Conservation (phyloP, 2,329 filamentous ascomycete species). For the Juglanconis oblonga region DNA sequence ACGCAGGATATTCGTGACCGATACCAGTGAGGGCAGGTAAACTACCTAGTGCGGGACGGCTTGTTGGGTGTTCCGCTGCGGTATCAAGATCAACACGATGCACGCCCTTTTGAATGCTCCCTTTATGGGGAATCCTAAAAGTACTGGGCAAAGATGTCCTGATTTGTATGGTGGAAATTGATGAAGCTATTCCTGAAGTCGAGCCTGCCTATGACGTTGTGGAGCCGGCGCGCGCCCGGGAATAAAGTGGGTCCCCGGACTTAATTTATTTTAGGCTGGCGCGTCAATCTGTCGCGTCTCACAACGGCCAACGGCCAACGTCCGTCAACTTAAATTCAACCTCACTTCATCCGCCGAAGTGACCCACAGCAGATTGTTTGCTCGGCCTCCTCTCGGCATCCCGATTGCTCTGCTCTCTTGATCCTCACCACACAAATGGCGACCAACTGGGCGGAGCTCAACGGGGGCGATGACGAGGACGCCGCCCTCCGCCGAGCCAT, state of each 20-base stretch:
- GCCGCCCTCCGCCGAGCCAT: conserved; percentile 61
- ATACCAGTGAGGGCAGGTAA: too few relatives aligned
- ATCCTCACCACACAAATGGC: conserved; percentile 20
- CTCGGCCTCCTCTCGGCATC: background rate
- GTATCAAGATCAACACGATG: too few relatives aligned
- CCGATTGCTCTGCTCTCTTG: background rate
- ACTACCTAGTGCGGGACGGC: too few relatives aligned
- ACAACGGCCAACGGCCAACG: background rate
- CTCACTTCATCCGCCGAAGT: conserved; percentile 1
- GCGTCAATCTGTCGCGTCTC: background rate
- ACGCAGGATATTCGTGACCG: too few relatives aligned
- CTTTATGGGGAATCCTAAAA: too few relatives aligned
- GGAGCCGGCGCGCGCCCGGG: background rate
- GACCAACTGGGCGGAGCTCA: conserved; percentile 24
- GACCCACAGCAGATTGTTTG: background rate
- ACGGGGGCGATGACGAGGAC: conserved; percentile 47
- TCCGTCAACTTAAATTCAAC: conserved; percentile 1
- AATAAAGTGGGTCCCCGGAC: background rate
- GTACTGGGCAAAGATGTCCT: too few relatives aligned
- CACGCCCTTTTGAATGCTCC: too few relatives aligned
- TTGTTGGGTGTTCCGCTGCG: too few relatives aligned
- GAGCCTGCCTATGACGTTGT: background rate
- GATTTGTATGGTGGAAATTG: too few relatives aligned
- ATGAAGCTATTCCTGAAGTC: too few relatives aligned
- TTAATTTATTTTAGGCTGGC: background rate